These are phyloP conservation scores for Fusarium sp. DNA, from an alignment of 2,329 filamentous ascomycete species.

Conservation along the genomic window DNA sequence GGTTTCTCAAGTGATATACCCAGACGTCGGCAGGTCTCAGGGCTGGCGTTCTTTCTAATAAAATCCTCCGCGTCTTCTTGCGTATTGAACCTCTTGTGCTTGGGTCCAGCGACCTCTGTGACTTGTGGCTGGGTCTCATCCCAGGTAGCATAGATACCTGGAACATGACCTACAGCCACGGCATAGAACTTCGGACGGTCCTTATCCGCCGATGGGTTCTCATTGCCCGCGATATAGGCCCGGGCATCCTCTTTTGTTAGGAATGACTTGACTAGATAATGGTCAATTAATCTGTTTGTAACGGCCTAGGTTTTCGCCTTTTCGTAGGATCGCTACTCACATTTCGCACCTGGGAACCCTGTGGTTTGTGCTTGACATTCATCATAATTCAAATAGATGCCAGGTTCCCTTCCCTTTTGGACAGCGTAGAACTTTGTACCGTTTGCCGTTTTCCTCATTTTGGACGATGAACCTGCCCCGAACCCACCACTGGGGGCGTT, in stretches of 20 bases:
- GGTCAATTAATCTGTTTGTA: slow-evolving; percentile 9
- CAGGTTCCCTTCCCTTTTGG: slow-evolving; percentile 63
- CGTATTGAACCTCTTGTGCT: slow-evolving; percentile 75
- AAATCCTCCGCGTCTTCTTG: slow-evolving; percentile 81
- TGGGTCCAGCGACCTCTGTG: slow-evolving; percentile 74
- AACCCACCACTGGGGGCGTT: slow-evolving; percentile 31
- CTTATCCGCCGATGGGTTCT: slow-evolving; percentile 50
- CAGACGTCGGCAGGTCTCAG: slow-evolving; percentile 54
- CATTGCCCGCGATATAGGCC: slow-evolving; percentile 74
- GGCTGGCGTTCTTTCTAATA: slow-evolving; percentile 64
- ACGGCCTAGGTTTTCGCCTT: not conserved
- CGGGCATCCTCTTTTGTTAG: slow-evolving; percentile 77
- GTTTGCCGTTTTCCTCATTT: slow-evolving; percentile 61
- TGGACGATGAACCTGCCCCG: slow-evolving; percentile 41
- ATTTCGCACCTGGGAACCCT: slow-evolving; percentile 71
- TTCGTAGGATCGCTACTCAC: slow-evolving; percentile 60
- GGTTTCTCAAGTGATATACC: slow-evolving; percentile 43
- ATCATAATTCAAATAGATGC: slow-evolving; percentile 70
- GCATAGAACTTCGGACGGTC: slow-evolving; percentile 65
- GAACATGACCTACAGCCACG: slow-evolving; percentile 66
- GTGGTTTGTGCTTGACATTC: slow-evolving; percentile 69
- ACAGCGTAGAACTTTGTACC: slow-evolving; percentile 72
- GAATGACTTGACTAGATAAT: slow-evolving; percentile 79
- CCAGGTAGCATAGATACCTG: slow-evolving; percentile 74
- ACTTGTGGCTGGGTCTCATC: slow-evolving; percentile 77